phyloP scores from a whole-genome alignment of 2,329 filamentous ascomycete species.

The Colletotrichum viniferum region DNA sequence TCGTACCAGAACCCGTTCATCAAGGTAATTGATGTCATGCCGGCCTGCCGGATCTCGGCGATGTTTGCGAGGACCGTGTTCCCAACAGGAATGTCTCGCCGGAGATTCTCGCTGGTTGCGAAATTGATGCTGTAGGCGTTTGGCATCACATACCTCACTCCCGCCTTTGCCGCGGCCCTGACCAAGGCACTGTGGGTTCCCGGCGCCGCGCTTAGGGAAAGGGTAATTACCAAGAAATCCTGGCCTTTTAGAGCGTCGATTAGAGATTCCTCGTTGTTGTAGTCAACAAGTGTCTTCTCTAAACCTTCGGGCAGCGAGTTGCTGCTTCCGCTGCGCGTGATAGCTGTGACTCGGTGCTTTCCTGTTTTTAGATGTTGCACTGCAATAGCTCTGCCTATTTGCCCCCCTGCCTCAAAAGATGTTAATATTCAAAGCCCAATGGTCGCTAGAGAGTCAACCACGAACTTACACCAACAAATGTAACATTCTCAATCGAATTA shows the following conservation, averaged over 20 bases:
- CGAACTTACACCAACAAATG: conserved; percentile 50
- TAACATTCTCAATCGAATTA: conserved; percentile 47
- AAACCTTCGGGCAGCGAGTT: conserved; percentile 47
- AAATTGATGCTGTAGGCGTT: conserved; percentile 42
- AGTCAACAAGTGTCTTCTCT: conserved; percentile 44
- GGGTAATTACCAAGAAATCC: conserved; percentile 56
- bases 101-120: conserved; percentile 9
- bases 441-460: background rate
- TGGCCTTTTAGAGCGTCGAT: conserved; percentile 54
- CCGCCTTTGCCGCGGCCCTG: conserved; percentile 53
- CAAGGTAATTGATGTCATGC: conserved; percentile 32
- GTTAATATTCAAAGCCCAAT: conserved; percentile 7
- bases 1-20: conserved; percentile 59
- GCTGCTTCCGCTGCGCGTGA: conserved; percentile 49
- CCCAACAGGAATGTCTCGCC: conserved; percentile 37
- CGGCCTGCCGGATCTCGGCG: background rate
- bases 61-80: conserved; percentile 29
- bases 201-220: conserved; percentile 37
- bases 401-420: conserved; percentile 39
- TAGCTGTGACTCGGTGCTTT: conserved; percentile 56
- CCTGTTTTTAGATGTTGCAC: conserved; percentile 49
- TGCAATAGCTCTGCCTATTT: conserved; percentile 43
- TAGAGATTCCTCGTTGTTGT: conserved; percentile 44
- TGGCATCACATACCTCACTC: conserved; percentile 56
- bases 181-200: conserved; percentile 50